Conservation (phyloP, 2,329 filamentous ascomycete species). For the Neopestalotiopsis sp. region DNA sequence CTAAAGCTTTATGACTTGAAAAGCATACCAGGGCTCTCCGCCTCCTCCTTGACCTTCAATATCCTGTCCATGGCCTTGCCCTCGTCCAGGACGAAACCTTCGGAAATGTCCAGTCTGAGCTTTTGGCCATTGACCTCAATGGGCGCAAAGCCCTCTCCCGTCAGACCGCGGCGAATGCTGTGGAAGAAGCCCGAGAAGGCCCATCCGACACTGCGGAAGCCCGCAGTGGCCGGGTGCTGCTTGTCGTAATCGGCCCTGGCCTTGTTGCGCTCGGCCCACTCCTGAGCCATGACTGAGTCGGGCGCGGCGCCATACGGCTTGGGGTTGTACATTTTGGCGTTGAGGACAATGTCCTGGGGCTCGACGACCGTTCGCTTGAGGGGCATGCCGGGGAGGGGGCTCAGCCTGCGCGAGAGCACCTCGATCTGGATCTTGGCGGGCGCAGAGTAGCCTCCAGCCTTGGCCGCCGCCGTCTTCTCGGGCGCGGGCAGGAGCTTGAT, state of each 20-base stretch:
- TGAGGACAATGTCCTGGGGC: constrained; percentile 44
- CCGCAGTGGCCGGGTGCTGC: constrained; percentile 61
- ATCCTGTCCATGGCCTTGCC: constrained; percentile 65
- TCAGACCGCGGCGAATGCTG: constrained; percentile 56
- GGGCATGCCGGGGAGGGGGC: constrained; percentile 50
- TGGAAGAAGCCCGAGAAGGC: constrained; percentile 48
- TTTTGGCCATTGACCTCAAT: constrained; percentile 52
- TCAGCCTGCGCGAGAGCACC: constrained; percentile 54
- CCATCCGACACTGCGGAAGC: constrained; percentile 57
- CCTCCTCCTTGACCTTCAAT: constrained; percentile 42
- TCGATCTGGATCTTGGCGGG: constrained; percentile 53
- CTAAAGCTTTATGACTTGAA: background rate
- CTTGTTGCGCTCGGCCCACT: constrained; percentile 43
- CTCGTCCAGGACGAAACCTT: constrained; percentile 63
- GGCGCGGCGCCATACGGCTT: constrained; percentile 24
- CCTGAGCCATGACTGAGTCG: constrained; percentile 38
- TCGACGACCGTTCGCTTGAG: constrained; percentile 47
- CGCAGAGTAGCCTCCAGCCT: constrained; percentile 23
- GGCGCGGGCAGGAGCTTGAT: constrained; percentile 59
- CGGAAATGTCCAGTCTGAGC: constrained; percentile 64
- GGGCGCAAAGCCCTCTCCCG: constrained; percentile 61
- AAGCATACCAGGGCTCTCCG: constrained; percentile 11
- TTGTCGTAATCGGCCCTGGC: constrained; percentile 56
- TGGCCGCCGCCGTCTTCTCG: constrained; percentile 21
- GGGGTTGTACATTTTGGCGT: constrained; percentile 40